Conservation (phyloP, 73 alveolate species). For the Paramecium primaurelia region DNA sequence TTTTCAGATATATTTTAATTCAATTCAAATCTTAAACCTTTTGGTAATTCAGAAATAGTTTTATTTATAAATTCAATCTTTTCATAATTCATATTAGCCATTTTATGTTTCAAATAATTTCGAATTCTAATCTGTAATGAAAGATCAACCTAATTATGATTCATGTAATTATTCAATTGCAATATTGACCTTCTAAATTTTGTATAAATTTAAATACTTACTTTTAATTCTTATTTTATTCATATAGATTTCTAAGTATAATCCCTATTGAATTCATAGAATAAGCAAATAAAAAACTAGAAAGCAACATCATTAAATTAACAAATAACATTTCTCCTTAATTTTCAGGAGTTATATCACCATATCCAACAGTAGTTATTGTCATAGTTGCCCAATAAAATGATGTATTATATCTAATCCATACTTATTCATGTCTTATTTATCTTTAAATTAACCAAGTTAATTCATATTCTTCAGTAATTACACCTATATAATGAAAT, state of each 20-base stretch:
- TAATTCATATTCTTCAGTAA: not conserved
- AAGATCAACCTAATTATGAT: not conserved
- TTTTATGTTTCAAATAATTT: not conserved
- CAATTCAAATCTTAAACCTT: not conserved
- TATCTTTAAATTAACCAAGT: not conserved
- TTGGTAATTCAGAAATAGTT: not conserved
- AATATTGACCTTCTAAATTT: not conserved
- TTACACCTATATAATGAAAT: constrained; percentile 37
- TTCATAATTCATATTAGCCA: not conserved
- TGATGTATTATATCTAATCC: constrained; percentile 15
- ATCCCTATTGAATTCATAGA: constrained; percentile 57
- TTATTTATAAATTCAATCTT: not conserved
- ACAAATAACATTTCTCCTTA: constrained; percentile 69
- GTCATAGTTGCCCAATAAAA: constrained; percentile 83
- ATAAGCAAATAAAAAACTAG: constrained; percentile 46
- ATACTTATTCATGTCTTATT: not conserved
- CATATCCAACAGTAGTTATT: constrained; percentile 88
- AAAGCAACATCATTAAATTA: constrained; percentile 77
- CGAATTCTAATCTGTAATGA: not conserved
- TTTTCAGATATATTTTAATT: not conserved
- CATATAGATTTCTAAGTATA: not conserved
- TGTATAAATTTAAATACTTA: not conserved
- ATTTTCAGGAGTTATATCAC: constrained; percentile 79
- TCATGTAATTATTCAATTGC: not conserved
- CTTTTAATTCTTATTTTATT: not conserved